Base-by-base conservation (phyloP, 176 grass and related monocot species). In the Echinochloa phyllopogon region DNA sequence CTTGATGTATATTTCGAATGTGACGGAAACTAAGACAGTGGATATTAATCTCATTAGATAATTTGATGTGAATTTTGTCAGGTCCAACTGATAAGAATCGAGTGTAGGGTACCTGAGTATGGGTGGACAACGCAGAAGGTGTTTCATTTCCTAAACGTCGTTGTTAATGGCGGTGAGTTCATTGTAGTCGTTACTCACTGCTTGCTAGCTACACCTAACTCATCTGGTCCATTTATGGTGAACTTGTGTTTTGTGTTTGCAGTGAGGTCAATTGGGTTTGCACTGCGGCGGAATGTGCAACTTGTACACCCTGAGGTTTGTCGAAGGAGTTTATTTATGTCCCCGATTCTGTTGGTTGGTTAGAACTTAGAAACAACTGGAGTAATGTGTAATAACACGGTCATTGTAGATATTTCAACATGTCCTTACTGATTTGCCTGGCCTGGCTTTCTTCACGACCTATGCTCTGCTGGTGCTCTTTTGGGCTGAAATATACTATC, bases 91-190 rank as follows among this genome's bases (percentile, higher is more conserved):
- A 86, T 99, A 60, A 94, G 96, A 88, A 99, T 99, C 64, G 96
- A 99, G 82, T 96, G 96, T 33, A 94, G 96, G 83, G 96, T 99
- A 59, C 96, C 96, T 0, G 96, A 99, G 69, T 99, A 94, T 55
- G 96, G 96, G 23, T 99, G 96, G 96, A 99, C 96, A 36, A 99
- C 96, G 10, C 96, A 99, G 78, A 99, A 99, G 78, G 96, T 99
- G 48, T 99, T 99, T 75, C 96, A 99, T 94, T 94, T 99, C 70
- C 91, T 99, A 25, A 99, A 99, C 84, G 92, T 92, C 80, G 48
- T 99, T 23, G 96, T 99, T 15, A 99, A 99, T 62, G 89, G 93
- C 10, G 91, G 96, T 98, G 89, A 67, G 96, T 60, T 33, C 5
- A 51, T 40, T 10, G 21, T 42, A 53, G 1, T 10, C 15, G 1